phyloP scores from a whole-genome alignment of 1,284 basidiomycete genomes.

The Stygiomarasmius scandens region DNA sequence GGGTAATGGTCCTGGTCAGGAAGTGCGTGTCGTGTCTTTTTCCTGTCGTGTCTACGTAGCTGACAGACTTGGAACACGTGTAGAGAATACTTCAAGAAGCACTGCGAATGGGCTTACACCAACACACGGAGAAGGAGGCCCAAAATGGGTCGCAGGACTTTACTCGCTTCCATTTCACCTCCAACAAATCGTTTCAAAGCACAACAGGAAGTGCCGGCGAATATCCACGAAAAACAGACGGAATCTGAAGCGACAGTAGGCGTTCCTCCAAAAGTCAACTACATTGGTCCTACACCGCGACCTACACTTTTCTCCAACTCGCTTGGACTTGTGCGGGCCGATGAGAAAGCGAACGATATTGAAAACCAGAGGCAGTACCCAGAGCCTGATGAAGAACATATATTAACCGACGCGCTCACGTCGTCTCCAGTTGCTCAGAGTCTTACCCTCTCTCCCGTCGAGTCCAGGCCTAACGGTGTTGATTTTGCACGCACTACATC shows the following conservation, averaged over 20 bases:
- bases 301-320: background rate
- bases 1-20: constrained; percentile 59
- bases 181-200: constrained; percentile 27
- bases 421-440: constrained; percentile 41
- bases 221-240: background rate
- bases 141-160: constrained; percentile 21
- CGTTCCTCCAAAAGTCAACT: background rate
- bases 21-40: constrained; percentile 34
- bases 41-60: background rate
- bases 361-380: background rate
- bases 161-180: constrained; percentile 36
- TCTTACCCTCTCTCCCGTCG: constrained; percentile 24
- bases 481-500: constrained; percentile 15
- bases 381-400: background rate
- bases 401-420: constrained; percentile 36
- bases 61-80: too few species aligned
- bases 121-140: constrained; percentile 7
- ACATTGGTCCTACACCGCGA: constrained; percentile 12
- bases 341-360: too few species aligned
- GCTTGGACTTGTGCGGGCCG: background rate
- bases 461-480: constrained; percentile 8
- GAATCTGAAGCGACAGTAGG: background rate
- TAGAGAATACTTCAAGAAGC: constrained; percentile 51
- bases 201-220: constrained; percentile 14
- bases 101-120: constrained; percentile 42